These are phyloP conservation scores for Starmerella floris DNA, from an alignment of 805 yeast genomes.

Conservation along the genomic window DNA sequence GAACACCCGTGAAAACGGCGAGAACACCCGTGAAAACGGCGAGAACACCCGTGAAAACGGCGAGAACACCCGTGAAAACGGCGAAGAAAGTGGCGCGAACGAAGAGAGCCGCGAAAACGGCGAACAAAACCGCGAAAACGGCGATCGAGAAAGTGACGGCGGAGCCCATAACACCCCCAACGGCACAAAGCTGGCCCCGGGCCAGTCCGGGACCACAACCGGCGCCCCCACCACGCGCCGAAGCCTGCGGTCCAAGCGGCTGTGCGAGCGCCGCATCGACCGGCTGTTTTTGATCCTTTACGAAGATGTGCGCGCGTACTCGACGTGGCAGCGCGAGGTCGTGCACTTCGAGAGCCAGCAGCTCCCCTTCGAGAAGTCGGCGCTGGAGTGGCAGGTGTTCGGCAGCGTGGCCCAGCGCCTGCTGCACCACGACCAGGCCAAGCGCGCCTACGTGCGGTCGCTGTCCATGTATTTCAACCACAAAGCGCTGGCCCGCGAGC, in stretches of 20 bases:
- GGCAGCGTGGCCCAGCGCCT: constrained; percentile 78
- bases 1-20: neutral
- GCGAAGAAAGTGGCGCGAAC: neutral
- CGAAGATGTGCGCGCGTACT: constrained; percentile 57
- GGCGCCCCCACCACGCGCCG: constrained; percentile 7
- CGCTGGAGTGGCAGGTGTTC: constrained; percentile 84
- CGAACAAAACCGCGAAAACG: neutral
- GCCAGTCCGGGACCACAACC: neutral
- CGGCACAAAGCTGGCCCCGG: neutral
- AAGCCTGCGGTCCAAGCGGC: constrained; percentile 34
- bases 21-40: neutral
- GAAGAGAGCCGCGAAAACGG: neutral
- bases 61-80: neutral
- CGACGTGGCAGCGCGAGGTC: constrained; percentile 86
- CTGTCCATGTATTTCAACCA: constrained; percentile 66
- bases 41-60: neutral
- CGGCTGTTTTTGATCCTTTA: constrained; percentile 55
- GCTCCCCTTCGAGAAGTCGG: constrained; percentile 58
- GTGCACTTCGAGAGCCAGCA: constrained; percentile 83
- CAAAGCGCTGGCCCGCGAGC: constrained; percentile 57
- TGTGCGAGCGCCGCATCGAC: constrained; percentile 72
- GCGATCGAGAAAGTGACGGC: neutral
- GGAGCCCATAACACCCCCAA: no score
- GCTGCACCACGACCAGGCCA: constrained; percentile 72
- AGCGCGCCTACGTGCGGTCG: constrained; percentile 66